Conservation (phyloP, 441 rosid species). For the Populus hybrid region DNA sequence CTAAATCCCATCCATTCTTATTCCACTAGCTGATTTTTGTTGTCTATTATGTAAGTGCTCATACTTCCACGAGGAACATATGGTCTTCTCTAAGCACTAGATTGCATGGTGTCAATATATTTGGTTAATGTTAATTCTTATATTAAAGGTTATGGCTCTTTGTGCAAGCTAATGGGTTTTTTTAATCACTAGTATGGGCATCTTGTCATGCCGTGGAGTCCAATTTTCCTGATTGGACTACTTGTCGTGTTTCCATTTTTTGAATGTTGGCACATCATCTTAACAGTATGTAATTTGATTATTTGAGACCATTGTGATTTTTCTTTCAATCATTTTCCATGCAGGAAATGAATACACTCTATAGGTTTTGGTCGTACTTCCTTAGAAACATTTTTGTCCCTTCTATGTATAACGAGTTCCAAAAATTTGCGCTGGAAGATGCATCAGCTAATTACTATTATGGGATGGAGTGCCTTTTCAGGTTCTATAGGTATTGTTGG, state of each 20-base stretch:
- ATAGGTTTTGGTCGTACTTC: conserved; percentile 95
- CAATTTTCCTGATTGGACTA: background rate
- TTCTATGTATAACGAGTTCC: conserved; percentile 86
- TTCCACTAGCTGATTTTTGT: background rate
- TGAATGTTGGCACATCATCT: background rate
- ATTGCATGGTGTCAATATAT: background rate
- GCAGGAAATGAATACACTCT: conserved; percentile 99
- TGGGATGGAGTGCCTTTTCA: conserved; percentile 92
- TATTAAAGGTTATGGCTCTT: background rate
- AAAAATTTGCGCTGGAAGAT: conserved; percentile 81
- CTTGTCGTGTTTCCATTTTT: background rate
- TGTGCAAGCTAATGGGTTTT: background rate
- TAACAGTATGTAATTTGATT: background rate
- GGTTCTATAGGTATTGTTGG: conserved; percentile 80
- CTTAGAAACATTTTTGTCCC: conserved; percentile 72
- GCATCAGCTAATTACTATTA: conserved; percentile 77
- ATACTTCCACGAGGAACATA: background rate
- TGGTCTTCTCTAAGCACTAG: background rate
- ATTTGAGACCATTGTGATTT: background rate
- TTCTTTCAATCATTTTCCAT: conserved; percentile 16
- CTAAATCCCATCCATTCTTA: background rate
- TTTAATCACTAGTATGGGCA: background rate
- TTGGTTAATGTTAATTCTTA: background rate
- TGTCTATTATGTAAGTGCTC: background rate
- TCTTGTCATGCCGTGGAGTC: background rate